These are phyloP conservation scores for Ceratobasidium sp. DNA, from an alignment of 1,284 basidiomycete species.

Conservation along the genomic window DNA sequence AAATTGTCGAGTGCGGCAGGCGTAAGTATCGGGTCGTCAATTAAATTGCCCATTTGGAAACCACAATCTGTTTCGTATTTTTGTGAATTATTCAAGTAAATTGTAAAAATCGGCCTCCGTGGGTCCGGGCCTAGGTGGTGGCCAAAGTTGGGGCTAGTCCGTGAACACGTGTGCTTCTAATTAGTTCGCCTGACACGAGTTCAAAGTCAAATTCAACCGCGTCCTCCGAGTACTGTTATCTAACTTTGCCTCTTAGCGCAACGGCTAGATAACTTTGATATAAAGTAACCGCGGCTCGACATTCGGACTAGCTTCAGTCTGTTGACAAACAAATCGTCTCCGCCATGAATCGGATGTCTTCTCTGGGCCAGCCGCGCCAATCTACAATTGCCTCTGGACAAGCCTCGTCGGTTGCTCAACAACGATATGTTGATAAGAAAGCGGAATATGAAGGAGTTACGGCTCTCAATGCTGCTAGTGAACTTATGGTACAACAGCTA, in stretches of 20 bases:
- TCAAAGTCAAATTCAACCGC: not conserved
- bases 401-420: slow-evolving; percentile 38
- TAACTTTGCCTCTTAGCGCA: no score
- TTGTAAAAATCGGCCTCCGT: not conserved
- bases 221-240: not conserved
- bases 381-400: slow-evolving; percentile 40
- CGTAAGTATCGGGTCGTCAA: slow-evolving; percentile 34
- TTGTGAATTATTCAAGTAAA: not conserved
- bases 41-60: slow-evolving; percentile 17
- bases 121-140: not conserved
- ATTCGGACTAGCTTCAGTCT: no score
- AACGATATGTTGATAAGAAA: slow-evolving; percentile 47
- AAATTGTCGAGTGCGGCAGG: slow-evolving; percentile 28
- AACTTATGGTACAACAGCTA: slow-evolving; percentile 46
- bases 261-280: no score
- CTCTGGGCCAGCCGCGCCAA: slow-evolving; percentile 38
- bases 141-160: not conserved
- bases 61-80: not conserved
- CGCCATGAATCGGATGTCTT: slow-evolving; percentile 38
- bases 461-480: slow-evolving; percentile 47
- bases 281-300: no score
- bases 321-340: slow-evolving; percentile 4
- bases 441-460: slow-evolving; percentile 48
- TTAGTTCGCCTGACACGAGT: slow-evolving; percentile 1
- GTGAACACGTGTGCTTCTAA: not conserved